Conservation (phyloP, 768 basidiomycete genomes). For the Mycena crocata region DNA sequence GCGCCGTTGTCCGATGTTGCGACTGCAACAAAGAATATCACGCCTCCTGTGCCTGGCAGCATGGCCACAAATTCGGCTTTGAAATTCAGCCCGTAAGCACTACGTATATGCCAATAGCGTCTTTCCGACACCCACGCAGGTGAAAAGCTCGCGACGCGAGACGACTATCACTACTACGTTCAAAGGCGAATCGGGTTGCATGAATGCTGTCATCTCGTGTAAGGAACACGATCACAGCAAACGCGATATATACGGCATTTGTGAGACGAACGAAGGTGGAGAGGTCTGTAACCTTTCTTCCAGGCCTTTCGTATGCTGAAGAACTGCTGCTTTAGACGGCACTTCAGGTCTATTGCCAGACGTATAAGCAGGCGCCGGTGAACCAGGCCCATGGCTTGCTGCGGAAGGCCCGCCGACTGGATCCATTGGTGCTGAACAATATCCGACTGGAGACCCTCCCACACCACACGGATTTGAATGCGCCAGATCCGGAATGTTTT, state of each 20-base stretch:
- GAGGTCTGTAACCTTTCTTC: slow-evolving; percentile 65
- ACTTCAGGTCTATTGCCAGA: slow-evolving; percentile 86
- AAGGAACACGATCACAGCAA: slow-evolving; percentile 77
- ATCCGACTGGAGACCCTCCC: slow-evolving; percentile 51
- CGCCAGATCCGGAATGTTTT: slow-evolving; percentile 61
- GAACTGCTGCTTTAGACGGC: slow-evolving; percentile 72
- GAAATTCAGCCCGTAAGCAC: slow-evolving; percentile 84
- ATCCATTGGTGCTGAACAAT: slow-evolving; percentile 66
- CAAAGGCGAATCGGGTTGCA: slow-evolving; percentile 81
- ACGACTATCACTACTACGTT: slow-evolving; percentile 75
- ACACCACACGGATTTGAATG: slow-evolving; percentile 31
- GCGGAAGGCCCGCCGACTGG: slow-evolving; percentile 89
- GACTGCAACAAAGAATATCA: slow-evolving; percentile 89
- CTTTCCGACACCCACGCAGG: slow-evolving; percentile 52
- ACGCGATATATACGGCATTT: slow-evolving; percentile 82
- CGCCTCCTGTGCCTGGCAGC: slow-evolving; percentile 89
- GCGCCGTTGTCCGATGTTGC: slow-evolving; percentile 85
- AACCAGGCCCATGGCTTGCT: slow-evolving; percentile 85
- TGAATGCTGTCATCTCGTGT: slow-evolving; percentile 83
- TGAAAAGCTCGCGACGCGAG: slow-evolving; percentile 82
- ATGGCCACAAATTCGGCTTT: slow-evolving; percentile 90
- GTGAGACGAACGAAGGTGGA: slow-evolving; percentile 84
- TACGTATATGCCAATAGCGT: neutral
- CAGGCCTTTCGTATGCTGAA: slow-evolving; percentile 1
- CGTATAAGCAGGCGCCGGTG: slow-evolving; percentile 84